Percentiles rank a stretch among this genome's conserved stretches.
These are phyloP conservation scores for Chimonanthus praecox DNA, from an alignment of 164 flowering plant species.

Conservation along the genomic window DNA sequence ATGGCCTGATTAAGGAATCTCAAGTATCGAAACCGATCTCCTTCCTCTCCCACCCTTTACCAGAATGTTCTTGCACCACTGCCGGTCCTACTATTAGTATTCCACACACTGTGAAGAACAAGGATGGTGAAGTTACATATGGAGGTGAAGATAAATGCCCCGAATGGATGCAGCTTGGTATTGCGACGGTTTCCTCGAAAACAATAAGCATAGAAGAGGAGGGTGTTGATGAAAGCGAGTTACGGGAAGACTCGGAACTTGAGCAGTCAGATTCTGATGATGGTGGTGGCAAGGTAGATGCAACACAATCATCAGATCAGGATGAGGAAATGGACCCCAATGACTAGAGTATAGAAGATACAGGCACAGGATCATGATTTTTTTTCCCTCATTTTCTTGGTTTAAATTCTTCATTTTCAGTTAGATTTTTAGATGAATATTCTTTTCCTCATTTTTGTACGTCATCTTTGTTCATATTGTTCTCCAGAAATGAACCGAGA, in stretches of 20 bases:
- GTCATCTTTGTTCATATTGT: not conserved
- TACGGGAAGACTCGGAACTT: slow-evolving; percentile 36
- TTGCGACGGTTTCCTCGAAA: slow-evolving; percentile 20
- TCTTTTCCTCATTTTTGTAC: not conserved
- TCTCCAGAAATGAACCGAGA: not conserved
- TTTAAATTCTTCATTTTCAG: not conserved
- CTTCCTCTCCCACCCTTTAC: slow-evolving; percentile 88
- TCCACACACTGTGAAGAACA: slow-evolving; percentile 23
- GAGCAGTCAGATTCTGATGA: slow-evolving; percentile 36
- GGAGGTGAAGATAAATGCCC: slow-evolving; percentile 87
- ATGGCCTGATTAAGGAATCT: slow-evolving; percentile 65
- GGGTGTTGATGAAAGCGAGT: slow-evolving; percentile 36
- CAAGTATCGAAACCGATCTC: slow-evolving; percentile 45
- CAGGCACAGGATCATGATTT: not conserved
- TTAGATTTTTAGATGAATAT: not conserved
- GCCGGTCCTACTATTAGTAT: slow-evolving; percentile 23
- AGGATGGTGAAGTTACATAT: slow-evolving; percentile 34
- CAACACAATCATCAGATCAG: slow-evolving; percentile 30
- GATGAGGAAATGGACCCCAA: slow-evolving; percentile 92
- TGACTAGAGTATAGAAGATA: slow-evolving; percentile 32
- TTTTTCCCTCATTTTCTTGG: not conserved
- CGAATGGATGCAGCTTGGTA: slow-evolving; percentile 58
- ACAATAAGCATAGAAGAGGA: slow-evolving; percentile 23
- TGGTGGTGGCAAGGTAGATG: slow-evolving; percentile 18
- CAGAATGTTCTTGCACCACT: slow-evolving; percentile 84